Evolutionary conservation across 352 stramenopile species (phyloP), one percentile per base, ranked within the genome.

Genomic region (Globisporangium sylvaticum): DNA sequence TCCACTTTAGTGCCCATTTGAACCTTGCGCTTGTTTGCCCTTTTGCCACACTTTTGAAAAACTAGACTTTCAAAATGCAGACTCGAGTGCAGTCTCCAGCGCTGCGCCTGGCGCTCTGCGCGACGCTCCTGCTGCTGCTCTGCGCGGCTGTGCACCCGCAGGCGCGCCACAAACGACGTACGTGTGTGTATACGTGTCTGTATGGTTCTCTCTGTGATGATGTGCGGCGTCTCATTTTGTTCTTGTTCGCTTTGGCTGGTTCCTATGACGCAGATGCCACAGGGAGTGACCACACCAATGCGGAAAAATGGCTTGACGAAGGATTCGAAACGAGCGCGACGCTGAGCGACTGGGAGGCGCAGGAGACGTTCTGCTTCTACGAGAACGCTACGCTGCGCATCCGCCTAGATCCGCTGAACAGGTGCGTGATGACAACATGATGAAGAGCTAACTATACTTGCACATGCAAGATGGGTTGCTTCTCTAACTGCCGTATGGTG

Each of bases 281-380:
- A 15, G 39, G 44, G 14, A 64, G 58, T 27, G 44, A 55, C 9
- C 15, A 34, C 18, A n/a, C 24, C 22, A 29, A 64, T 22, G 34
- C 37, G 25, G 34, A 20, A 6, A 44, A 39, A 7, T 95, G 85
- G 87, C 63, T 95, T 53, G 79, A 94, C 63, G 87, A 95, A 70
- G 85, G 85, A 12, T 44, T 75, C 22, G 59, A 58, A 1, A 34
- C 65, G 1, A 54, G 9, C 1, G 69, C 66, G 7, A 52, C 66
- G 52, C 60, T 95, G 31, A 50, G 22, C 32, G 73, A 89, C 24
- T 95, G 83, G 83, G 81, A 81, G 3, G 73, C 88, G 25, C 73
- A 84, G 22, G 72, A 82, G 32, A 90, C 81, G 27, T 92, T 90
- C 61, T 91, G 87, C 62, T 95, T 95, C 65, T 82, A 77, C 25